Conservation (phyloP, 257 asterid genomes). For the Solanum chmielewskii region DNA sequence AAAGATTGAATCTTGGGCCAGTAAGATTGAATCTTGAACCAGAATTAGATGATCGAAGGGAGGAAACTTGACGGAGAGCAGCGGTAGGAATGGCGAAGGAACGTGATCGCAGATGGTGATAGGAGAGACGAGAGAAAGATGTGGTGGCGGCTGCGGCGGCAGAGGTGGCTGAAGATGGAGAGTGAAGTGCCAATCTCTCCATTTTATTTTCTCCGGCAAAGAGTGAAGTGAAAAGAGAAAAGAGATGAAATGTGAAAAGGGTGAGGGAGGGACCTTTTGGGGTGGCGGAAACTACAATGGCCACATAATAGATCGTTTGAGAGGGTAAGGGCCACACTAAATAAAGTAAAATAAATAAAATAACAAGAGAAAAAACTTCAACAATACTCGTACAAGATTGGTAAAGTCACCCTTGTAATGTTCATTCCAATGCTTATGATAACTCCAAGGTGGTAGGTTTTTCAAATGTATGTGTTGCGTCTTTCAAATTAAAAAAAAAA, state of each 20-base stretch:
- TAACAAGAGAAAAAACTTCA: neutral
- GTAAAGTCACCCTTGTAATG: neutral
- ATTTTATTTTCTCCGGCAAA: neutral
- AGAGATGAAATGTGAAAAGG: neutral
- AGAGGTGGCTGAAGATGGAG: conserved; percentile 25
- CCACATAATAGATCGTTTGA: conserved; percentile 6
- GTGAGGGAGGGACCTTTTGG: neutral
- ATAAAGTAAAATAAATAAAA: neutral
- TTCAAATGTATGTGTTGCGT: too few relatives aligned
- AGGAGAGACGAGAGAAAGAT: conserved; percentile 35
- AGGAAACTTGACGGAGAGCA: conserved; percentile 25
- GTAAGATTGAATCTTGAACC: neutral
- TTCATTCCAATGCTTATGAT: too few relatives aligned
- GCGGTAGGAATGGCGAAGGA: conserved; percentile 8
- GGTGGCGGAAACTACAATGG: conserved; percentile 17
- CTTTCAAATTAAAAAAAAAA: too few relatives aligned
- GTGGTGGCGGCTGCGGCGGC: conserved; percentile 24
- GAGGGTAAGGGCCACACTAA: neutral
- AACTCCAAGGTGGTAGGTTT: too few relatives aligned
- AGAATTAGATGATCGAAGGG: conserved; percentile 5
- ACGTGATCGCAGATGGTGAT: conserved; percentile 32
- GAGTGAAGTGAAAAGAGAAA: neutral
- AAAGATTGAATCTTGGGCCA: neutral
- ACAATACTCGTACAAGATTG: neutral
- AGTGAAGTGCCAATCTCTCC: conserved; percentile 65